Percentiles rank a stretch among this genome's conserved stretches.
These are phyloP conservation scores for Mortierella sp. DNA, from an alignment of 371 early-diverging fungal species.

Conservation along the genomic window DNA sequence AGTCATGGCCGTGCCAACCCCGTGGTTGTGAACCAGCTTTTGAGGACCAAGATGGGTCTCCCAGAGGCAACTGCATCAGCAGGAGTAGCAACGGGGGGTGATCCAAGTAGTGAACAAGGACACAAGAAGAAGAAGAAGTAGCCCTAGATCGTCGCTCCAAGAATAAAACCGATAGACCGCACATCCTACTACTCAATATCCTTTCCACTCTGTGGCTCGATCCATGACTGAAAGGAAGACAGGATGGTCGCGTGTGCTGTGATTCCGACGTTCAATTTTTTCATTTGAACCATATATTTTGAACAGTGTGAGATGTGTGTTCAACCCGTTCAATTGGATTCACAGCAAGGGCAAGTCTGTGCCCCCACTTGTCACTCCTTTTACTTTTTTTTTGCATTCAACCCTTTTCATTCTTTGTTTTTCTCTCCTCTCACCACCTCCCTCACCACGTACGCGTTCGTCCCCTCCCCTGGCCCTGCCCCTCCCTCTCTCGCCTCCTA, in stretches of 20 bases:
- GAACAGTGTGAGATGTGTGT: not conserved
- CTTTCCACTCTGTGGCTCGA: too few species aligned
- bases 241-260: not conserved
- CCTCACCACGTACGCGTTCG: not conserved
- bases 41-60: slow-evolving; percentile 25
- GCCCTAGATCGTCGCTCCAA: not conserved
- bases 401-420: not conserved
- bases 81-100: not conserved
- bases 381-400: not conserved
- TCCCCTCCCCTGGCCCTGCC: not conserved
- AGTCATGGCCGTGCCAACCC: slow-evolving; percentile 49
- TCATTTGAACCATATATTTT: not conserved
- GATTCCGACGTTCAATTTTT: not conserved
- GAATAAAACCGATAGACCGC: too few species aligned
- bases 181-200: too few species aligned
- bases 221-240: not conserved
- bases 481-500: not conserved
- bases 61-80: not conserved
- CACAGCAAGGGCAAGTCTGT: not conserved
- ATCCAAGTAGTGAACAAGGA: not conserved
- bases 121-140: slow-evolving; percentile 13
- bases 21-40: slow-evolving; percentile 29
- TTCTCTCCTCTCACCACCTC: not conserved
- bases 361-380: not conserved
- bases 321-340: not conserved